Evolutionary conservation across 2,329 filamentous ascomycete genomes (phyloP).

Genomic region (Didymella sp.): DNA sequence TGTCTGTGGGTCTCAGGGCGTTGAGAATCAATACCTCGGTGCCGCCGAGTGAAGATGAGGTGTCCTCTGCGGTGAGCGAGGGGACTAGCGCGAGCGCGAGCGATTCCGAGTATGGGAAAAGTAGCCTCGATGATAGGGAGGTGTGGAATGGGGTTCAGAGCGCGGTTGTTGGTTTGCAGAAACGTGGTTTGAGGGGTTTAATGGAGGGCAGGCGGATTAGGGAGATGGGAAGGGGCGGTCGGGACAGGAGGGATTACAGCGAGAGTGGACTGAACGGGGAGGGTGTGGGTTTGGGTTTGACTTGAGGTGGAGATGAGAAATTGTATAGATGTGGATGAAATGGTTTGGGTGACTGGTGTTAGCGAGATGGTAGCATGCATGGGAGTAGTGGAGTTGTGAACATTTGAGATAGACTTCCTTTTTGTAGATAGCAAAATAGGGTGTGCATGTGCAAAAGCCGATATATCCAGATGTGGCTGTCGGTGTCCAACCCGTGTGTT

Average conservation of each 20-base stretch:
- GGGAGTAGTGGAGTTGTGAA: constrained; percentile 3
- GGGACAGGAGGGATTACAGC: constrained; percentile 13
- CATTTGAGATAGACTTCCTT: constrained; percentile 9
- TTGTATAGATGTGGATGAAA: background rate
- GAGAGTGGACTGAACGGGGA: constrained; percentile 17
- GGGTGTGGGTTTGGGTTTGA: constrained; percentile 10
- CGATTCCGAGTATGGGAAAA: constrained; percentile 45
- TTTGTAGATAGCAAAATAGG: constrained; percentile 15
- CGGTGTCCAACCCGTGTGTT: background rate
- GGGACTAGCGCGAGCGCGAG: constrained; percentile 41
- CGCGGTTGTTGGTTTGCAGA: constrained; percentile 93
- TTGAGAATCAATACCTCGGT: constrained; percentile 61
- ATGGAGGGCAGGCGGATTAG: constrained; percentile 93
- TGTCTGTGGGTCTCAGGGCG: constrained; percentile 47
- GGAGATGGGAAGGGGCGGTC: constrained; percentile 65
- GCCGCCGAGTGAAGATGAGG: constrained; percentile 43
- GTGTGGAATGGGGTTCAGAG: constrained; percentile 83
- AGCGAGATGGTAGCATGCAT: constrained; percentile 2
- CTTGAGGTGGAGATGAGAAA: background rate
- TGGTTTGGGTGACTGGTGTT: background rate
- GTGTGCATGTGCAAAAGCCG: background rate
- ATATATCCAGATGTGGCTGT: background rate
- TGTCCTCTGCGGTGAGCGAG: constrained; percentile 43
- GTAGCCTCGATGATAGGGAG: constrained; percentile 59
- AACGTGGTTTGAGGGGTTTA: constrained; percentile 85